Evolutionary conservation across 1,139 yeast genomes (phyloP).

Genomic region (Hyphopichia wangnamkhiaoensis): DNA sequence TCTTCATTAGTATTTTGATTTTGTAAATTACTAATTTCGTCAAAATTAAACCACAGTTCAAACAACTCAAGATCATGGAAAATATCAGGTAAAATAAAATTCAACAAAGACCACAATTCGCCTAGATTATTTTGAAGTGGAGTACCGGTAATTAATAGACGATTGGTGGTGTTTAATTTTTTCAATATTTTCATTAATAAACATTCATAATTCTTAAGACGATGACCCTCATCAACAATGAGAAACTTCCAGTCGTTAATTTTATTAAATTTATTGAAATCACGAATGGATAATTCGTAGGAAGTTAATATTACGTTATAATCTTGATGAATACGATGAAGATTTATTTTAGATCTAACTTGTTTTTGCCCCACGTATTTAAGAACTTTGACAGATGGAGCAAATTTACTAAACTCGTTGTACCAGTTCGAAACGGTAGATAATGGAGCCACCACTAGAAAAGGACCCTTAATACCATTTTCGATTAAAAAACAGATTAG

Average conservation of each 20-base stretch:
- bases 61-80: slow-evolving; percentile 87
- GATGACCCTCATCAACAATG: slow-evolving; percentile 95
- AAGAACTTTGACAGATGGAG: slow-evolving; percentile 67
- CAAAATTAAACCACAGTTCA: slow-evolving; percentile 91
- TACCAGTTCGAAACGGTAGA: slow-evolving; percentile 88
- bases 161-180: slow-evolving; percentile 61
- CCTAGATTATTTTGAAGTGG: slow-evolving; percentile 88
- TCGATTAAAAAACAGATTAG: slow-evolving; percentile 76
- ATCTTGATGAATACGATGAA: slow-evolving; percentile 14
- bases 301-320: slow-evolving; percentile 68
- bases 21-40: slow-evolving; percentile 47
- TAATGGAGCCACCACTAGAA: slow-evolving; percentile 82
- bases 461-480: slow-evolving; percentile 81
- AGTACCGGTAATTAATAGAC: slow-evolving; percentile 85
- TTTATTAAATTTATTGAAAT: slow-evolving; percentile 51
- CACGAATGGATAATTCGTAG: slow-evolving; percentile 77
- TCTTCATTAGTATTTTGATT: slow-evolving; percentile 34
- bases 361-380: slow-evolving; percentile 68
- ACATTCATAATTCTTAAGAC: slow-evolving; percentile 82
- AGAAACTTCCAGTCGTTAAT: slow-evolving; percentile 71
- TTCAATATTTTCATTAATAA: slow-evolving; percentile 71
- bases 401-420: slow-evolving; percentile 66
- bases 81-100: slow-evolving; percentile 88
- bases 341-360: slow-evolving; percentile 44
- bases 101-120: slow-evolving; percentile 87